phyloP scores from a whole-genome alignment of 257 asterid genomes.

The Salvia rosmarinus region DNA sequence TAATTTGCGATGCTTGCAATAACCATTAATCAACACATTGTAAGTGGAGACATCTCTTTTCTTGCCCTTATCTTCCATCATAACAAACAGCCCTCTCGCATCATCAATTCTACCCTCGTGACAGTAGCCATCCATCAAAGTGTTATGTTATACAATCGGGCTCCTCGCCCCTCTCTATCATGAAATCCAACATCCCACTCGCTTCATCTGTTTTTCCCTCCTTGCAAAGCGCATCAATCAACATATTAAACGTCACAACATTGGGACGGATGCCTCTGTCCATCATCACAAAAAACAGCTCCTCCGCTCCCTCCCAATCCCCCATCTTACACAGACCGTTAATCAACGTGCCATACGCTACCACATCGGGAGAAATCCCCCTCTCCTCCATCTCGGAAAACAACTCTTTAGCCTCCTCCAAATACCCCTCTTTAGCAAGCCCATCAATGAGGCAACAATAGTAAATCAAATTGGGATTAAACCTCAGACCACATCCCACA shows the following conservation, averaged over 20 bases:
- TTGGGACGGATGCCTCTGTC: slow-evolving; percentile 70
- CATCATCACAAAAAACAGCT: slow-evolving; percentile 57
- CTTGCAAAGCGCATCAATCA: slow-evolving; percentile 65
- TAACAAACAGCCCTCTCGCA: slow-evolving; percentile 58
- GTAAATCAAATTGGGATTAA: slow-evolving; percentile 53
- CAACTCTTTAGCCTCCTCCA: slow-evolving; percentile 54
- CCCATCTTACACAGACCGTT: slow-evolving; percentile 59
- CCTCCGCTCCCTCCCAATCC: slow-evolving; percentile 62
- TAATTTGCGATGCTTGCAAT: slow-evolving; percentile 53
- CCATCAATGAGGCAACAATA: slow-evolving; percentile 65
- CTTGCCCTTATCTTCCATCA: slow-evolving; percentile 57
- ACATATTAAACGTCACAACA: slow-evolving; percentile 54
- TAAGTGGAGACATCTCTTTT: slow-evolving; percentile 46
- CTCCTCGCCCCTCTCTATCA: slow-evolving; percentile 63
- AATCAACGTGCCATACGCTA: slow-evolving; percentile 53
- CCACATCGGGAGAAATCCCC: slow-evolving; percentile 60
- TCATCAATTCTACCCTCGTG: slow-evolving; percentile 52
- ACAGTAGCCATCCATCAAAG: slow-evolving; percentile 67
- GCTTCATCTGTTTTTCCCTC: slow-evolving; percentile 66
- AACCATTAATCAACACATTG: slow-evolving; percentile 68
- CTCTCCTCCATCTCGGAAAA: slow-evolving; percentile 61
- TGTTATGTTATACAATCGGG: slow-evolving; percentile 63
- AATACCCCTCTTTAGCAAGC: slow-evolving; percentile 61
- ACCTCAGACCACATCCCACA: slow-evolving; percentile 40
- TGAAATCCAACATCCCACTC: slow-evolving; percentile 56